Evolutionary conservation across 192 early-diverging fungal species (phyloP).

Genomic region (Backusella tarrabulga): DNA sequence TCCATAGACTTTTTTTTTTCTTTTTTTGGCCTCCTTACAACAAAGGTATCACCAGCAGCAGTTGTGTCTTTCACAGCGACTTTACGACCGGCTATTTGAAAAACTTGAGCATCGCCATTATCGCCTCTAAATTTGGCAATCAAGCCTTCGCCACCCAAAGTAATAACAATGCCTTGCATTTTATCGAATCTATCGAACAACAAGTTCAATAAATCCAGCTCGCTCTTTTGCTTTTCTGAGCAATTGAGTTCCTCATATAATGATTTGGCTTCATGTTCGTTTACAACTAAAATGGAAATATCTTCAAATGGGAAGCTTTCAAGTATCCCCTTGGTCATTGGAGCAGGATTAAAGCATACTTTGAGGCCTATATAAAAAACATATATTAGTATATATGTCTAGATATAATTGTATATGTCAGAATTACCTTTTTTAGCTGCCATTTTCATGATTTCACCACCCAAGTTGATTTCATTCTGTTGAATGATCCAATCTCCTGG

Average conservation of each 20-base stretch:
- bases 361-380: conserved; percentile 50
- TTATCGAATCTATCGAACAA: conserved; percentile 43
- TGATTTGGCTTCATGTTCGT: conserved; percentile 69
- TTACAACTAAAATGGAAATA: conserved; percentile 78
- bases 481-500: conserved; percentile 76
- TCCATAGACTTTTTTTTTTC: background rate
- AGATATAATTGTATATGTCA: background rate
- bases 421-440: conserved; percentile 48
- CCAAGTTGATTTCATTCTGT: conserved; percentile 84
- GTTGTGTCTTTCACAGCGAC: conserved; percentile 55
- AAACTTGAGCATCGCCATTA: conserved; percentile 32
- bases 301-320: conserved; percentile 52
- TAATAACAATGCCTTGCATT: conserved; percentile 61
- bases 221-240: background rate
- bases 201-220: conserved; percentile 25
- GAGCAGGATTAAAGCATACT: conserved; percentile 85
- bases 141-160: conserved; percentile 66
- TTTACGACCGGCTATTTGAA: conserved; percentile 42
- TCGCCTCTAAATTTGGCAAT: conserved; percentile 44
- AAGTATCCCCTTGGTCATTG: conserved; percentile 52
- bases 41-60: conserved; percentile 65
- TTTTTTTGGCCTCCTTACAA: conserved; percentile 29
- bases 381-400: background rate
- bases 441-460: conserved; percentile 59
- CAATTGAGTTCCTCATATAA: conserved; percentile 39